Conservation (phyloP, 371 early-diverging fungal genomes). For the Apophysomyces elegans region DNA sequence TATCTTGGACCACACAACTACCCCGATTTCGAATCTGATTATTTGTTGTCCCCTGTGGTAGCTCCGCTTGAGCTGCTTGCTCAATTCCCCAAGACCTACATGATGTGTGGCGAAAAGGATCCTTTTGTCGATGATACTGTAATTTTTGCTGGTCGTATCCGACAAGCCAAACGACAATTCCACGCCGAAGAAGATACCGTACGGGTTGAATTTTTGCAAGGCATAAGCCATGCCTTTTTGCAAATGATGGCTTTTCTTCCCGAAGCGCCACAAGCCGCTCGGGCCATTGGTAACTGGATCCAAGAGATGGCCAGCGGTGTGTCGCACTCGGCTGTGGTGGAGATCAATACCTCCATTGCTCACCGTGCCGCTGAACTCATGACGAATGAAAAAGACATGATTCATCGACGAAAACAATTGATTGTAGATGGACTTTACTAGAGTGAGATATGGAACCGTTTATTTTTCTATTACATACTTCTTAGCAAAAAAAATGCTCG, state of each 20-base stretch:
- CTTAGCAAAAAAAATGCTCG: no score
- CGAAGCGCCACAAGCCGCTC: constrained; percentile 74
- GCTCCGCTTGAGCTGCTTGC: constrained; percentile 89
- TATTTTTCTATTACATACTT: no score
- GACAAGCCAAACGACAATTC: constrained; percentile 69
- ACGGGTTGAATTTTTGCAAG: constrained; percentile 77
- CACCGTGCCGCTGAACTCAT: constrained; percentile 41
- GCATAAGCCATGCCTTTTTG: constrained; percentile 93
- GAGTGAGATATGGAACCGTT: not conserved
- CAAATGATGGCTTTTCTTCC: constrained; percentile 89
- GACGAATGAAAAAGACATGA: constrained; percentile 50
- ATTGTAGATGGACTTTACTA: constrained; percentile 43
- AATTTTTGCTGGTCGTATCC: constrained; percentile 86
- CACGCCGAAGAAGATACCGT: constrained; percentile 37
- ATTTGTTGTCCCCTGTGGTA: constrained; percentile 85
- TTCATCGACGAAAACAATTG: constrained; percentile 43
- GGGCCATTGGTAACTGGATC: constrained; percentile 76
- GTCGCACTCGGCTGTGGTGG: not conserved
- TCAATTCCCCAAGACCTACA: constrained; percentile 87
- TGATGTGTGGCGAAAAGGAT: constrained; percentile 95
- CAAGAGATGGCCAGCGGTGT: constrained; percentile 29
- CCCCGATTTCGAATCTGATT: constrained; percentile 82
- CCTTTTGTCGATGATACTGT: constrained; percentile 97
- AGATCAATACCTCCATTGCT: not conserved
- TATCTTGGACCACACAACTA: constrained; percentile 85